A percentile compares a stretch with the other conserved stretches of the same genome.
These are phyloP conservation scores for Wallemia hederae DNA, from an alignment of 1,284 basidiomycete species.

Conservation along the genomic window DNA sequence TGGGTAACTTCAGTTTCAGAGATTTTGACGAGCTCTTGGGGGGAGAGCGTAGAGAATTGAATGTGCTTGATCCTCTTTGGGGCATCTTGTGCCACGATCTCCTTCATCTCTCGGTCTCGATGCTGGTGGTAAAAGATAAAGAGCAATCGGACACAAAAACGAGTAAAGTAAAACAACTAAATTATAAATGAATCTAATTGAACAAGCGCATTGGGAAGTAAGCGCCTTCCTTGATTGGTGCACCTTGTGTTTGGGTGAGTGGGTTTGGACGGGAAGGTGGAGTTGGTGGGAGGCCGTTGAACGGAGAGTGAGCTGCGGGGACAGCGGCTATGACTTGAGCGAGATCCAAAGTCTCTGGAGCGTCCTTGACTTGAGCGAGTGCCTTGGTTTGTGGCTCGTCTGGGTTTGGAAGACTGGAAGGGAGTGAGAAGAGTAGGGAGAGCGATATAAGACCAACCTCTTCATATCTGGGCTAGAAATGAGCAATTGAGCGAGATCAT, in stretches of 20 bases:
- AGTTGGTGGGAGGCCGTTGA: neutral
- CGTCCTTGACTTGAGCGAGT: neutral
- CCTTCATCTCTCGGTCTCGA: slow-evolving; percentile 31
- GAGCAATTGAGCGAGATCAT: neutral
- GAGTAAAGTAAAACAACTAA: neutral
- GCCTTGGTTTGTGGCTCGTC: neutral
- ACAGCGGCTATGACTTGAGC: neutral
- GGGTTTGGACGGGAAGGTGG: neutral
- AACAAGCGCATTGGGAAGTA: slow-evolving; percentile 1
- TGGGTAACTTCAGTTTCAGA: slow-evolving; percentile 84
- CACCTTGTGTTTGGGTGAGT: neutral
- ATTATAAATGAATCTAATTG: neutral
- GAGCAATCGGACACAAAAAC: no score
- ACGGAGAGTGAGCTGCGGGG: neutral
- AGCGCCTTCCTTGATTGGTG: neutral
- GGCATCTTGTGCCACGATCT: slow-evolving; percentile 53
- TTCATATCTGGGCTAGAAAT: neutral
- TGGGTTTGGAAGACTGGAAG: neutral
- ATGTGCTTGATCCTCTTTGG: slow-evolving; percentile 84
- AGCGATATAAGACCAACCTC: neutral
- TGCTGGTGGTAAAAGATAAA: neutral
- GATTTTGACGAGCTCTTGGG: slow-evolving; percentile 73
- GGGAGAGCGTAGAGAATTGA: slow-evolving; percentile 70
- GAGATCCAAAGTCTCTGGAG: neutral
- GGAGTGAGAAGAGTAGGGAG: neutral